A percentile compares a stretch with the other conserved stretches of the same genome.
These are phyloP conservation scores for Leccinum uliginosum DNA, from an alignment of 768 basidiomycete species.

Conservation along the genomic window DNA sequence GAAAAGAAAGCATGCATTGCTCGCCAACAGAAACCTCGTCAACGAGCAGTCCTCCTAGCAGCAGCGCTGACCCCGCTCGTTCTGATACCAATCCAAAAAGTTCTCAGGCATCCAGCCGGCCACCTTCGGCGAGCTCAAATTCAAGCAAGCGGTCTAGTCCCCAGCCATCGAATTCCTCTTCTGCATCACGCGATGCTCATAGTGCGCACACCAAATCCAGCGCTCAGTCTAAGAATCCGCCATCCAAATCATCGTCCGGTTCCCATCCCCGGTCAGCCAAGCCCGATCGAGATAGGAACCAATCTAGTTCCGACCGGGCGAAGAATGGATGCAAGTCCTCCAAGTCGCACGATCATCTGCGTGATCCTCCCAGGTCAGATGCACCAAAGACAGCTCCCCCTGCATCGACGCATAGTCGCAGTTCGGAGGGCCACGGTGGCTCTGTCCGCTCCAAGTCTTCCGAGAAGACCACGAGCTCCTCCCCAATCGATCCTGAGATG, in stretches of 20 bases:
- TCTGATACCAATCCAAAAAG: constrained; percentile 20
- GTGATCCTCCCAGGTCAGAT: constrained; percentile 16
- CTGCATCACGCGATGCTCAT: constrained; percentile 12
- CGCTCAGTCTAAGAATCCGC: constrained; percentile 9
- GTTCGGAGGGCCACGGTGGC: constrained; percentile 7
- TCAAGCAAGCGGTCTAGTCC: constrained; percentile 21
- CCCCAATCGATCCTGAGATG: background rate
- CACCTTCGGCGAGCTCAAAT: constrained; percentile 30
- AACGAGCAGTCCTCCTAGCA: constrained; percentile 16
- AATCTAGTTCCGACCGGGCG: constrained; percentile 17
- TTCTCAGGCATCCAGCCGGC: constrained; percentile 26
- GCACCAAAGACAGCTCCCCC: constrained; percentile 3
- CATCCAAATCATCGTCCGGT: constrained; percentile 13
- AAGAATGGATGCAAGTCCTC: constrained; percentile 13
- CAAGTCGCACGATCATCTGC: constrained; percentile 23
- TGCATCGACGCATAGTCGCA: constrained; percentile 12
- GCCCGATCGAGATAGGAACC: constrained; percentile 9
- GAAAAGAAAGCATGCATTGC: constrained; percentile 31
- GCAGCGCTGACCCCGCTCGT: constrained; percentile 19
- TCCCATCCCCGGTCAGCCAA: constrained; percentile 16
- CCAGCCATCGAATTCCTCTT: constrained; percentile 9
- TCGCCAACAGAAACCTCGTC: constrained; percentile 26
- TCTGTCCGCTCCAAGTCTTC: constrained; percentile 14
- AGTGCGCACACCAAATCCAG: constrained; percentile 6
- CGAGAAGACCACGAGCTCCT: constrained; percentile 8